phyloP scores from a whole-genome alignment of 768 basidiomycete species.

The Tricholoma flavovirens region DNA sequence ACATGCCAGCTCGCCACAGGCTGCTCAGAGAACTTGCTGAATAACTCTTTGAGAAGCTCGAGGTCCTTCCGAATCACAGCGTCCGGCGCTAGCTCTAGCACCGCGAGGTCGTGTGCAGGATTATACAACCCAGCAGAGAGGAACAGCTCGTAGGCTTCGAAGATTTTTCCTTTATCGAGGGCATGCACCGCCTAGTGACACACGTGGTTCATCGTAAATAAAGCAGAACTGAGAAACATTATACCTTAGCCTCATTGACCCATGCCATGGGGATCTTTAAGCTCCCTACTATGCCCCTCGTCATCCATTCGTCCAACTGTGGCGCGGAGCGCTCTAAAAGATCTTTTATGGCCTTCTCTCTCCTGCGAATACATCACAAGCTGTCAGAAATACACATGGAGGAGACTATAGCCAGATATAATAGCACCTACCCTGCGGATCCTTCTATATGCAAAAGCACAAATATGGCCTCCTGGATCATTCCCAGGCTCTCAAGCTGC shows the following conservation, averaged over 20 bases:
- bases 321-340: constrained; percentile 66
- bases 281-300: constrained; percentile 64
- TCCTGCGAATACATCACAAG: constrained; percentile 38
- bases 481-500: constrained; percentile 75
- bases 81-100: constrained; percentile 84
- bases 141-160: constrained; percentile 72
- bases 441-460: constrained; percentile 87
- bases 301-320: constrained; percentile 67
- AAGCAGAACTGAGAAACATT: not conserved
- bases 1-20: constrained; percentile 72
- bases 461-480: constrained; percentile 84
- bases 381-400: not conserved
- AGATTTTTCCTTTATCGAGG: constrained; percentile 54
- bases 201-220: not conserved
- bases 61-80: constrained; percentile 66
- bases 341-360: constrained; percentile 78
- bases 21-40: constrained; percentile 55
- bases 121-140: constrained; percentile 63
- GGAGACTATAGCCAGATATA: constrained; percentile 6
- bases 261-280: constrained; percentile 79
- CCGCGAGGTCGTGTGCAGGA: constrained; percentile 78
- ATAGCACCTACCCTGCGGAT: constrained; percentile 60
- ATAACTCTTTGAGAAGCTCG: constrained; percentile 61
- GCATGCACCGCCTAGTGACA: constrained; percentile 57
- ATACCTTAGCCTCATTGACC: constrained; percentile 87